Conservation (phyloP, 2,329 filamentous ascomycete genomes). For the Cordyceps javanica region DNA sequence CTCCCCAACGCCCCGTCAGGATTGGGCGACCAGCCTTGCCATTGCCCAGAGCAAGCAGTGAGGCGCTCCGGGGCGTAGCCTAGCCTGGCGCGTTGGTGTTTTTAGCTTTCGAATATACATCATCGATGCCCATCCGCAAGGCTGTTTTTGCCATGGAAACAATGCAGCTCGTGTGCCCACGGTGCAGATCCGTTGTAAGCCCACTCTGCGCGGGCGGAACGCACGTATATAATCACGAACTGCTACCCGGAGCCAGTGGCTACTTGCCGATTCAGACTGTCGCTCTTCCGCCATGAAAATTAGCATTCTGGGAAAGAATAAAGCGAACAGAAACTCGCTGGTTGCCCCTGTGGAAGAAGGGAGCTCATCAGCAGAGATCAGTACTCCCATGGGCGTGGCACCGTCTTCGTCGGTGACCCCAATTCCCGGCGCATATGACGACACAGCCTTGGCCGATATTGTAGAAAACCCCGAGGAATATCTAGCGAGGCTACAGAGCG, state of each 20-base stretch:
- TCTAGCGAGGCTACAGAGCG: slow-evolving; percentile 16
- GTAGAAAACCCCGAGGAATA: slow-evolving; percentile 1
- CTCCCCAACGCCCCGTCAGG: background rate
- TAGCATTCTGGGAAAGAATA: background rate
- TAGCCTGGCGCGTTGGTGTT: background rate
- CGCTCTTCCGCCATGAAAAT: background rate
- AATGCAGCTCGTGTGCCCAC: slow-evolving; percentile 7
- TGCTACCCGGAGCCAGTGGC: background rate
- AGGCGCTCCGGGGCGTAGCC: slow-evolving; percentile 1
- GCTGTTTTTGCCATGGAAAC: slow-evolving; percentile 5
- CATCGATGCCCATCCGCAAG: background rate
- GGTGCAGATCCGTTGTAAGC: background rate
- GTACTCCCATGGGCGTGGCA: background rate
- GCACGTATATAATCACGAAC: background rate
- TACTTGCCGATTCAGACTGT: background rate
- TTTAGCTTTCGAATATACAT: slow-evolving; percentile 1
- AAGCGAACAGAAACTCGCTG: background rate
- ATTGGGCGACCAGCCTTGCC: background rate
- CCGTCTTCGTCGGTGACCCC: background rate
- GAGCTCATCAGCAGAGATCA: background rate
- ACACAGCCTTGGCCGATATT: background rate
- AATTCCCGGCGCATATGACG: slow-evolving; percentile 6
- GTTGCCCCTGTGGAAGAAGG: background rate
- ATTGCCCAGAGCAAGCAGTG: background rate
- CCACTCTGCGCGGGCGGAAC: background rate